These are phyloP conservation scores for Hypoxylon cercidicola DNA, from an alignment of 495 filamentous ascomycete genomes.

Conservation along the genomic window DNA sequence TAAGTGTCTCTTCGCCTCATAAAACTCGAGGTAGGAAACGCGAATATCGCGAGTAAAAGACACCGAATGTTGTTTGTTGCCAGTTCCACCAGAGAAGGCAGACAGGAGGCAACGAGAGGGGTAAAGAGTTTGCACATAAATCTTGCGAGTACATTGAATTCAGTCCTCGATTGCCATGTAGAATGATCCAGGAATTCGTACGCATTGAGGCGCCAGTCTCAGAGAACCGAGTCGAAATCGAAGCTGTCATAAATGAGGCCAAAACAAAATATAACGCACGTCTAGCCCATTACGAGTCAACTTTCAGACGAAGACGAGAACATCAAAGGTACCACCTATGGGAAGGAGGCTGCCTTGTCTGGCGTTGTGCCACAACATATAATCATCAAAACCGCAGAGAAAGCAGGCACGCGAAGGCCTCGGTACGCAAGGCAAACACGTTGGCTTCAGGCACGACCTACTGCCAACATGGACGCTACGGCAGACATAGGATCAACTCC, in stretches of 20 bases:
- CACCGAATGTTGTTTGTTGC: constrained; percentile 31
- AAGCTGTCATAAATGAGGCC: constrained; percentile 10
- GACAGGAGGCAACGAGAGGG: constrained; percentile 3
- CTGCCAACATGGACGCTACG: constrained; percentile 35
- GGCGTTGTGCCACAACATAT: constrained; percentile 31
- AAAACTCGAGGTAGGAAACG: constrained; percentile 31
- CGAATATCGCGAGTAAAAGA: constrained; percentile 30
- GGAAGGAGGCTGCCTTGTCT: constrained; percentile 36
- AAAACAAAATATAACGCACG: constrained; percentile 19
- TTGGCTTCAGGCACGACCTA: constrained; percentile 37
- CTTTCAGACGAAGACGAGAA: constrained; percentile 5
- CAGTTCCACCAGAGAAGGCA: constrained; percentile 25
- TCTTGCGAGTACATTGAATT: constrained; percentile 33
- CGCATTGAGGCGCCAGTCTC: constrained; percentile 26
- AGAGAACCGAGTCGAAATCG: constrained; percentile 3
- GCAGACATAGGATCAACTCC: constrained; percentile 30
- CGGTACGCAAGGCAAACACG: constrained; percentile 43
- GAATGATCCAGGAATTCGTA: constrained; percentile 25
- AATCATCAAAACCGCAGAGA: constrained; percentile 33
- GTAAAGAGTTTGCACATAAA: constrained; percentile 33
- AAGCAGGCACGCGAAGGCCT: constrained; percentile 41
- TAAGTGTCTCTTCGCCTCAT: constrained; percentile 6
- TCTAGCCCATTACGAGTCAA: constrained; percentile 25
- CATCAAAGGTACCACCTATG: constrained; percentile 8
- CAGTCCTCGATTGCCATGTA: constrained; percentile 29